A percentile compares a stretch with the other conserved stretches of the same genome.
These are phyloP conservation scores for Suhomyces kilbournensis DNA, from an alignment of 805 yeast genomes.

Conservation along the genomic window DNA sequence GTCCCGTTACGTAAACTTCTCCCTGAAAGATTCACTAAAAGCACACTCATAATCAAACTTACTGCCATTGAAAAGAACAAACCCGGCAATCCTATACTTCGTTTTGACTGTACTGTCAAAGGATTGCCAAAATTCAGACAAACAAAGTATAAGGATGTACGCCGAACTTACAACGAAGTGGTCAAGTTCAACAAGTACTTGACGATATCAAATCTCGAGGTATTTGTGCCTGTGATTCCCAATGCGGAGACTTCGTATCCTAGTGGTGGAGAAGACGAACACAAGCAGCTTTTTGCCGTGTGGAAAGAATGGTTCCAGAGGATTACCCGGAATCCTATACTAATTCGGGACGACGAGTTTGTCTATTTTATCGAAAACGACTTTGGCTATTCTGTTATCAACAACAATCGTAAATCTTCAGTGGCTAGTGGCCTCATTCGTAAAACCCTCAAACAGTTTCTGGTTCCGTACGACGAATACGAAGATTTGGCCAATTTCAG, in stretches of 20 bases:
- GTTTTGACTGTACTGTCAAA: constrained; percentile 51
- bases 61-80: constrained; percentile 69
- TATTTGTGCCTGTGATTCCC: constrained; percentile 90
- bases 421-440: constrained; percentile 84
- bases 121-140: constrained; percentile 79
- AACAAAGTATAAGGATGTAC: constrained; percentile 61
- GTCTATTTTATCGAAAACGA: constrained; percentile 80
- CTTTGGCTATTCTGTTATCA: constrained; percentile 60
- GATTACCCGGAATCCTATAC: constrained; percentile 68
- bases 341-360: constrained; percentile 84
- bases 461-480: constrained; percentile 87
- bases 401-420: constrained; percentile 51
- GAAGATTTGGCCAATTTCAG: constrained; percentile 79
- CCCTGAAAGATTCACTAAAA: constrained; percentile 50
- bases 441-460: constrained; percentile 85
- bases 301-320: constrained; percentile 88
- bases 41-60: constrained; percentile 52
- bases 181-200: constrained; percentile 73
- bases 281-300: constrained; percentile 48
- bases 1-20: constrained; percentile 43
- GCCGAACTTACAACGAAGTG: constrained; percentile 79
- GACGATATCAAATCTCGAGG: constrained; percentile 80
- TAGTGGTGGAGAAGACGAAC: constrained; percentile 79
- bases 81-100: constrained; percentile 74
- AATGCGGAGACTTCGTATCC: constrained; percentile 73